phyloP scores from a whole-genome alignment of 768 basidiomycete species.

The Suillus ampliporus region DNA sequence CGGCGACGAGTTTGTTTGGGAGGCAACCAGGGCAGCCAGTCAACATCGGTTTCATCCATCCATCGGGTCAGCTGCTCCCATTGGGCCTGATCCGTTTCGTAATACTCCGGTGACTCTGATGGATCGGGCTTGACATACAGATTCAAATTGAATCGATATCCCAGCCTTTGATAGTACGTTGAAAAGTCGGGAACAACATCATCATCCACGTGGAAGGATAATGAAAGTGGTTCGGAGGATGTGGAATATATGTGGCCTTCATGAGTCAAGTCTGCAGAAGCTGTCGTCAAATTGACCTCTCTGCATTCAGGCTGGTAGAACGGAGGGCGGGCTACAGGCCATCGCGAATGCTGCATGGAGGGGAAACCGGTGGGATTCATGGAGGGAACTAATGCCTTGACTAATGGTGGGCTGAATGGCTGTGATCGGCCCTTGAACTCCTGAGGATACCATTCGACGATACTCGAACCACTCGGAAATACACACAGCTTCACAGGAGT shows the following conservation, averaged over 20 bases:
- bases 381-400: constrained; percentile 8
- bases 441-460: constrained; percentile 17
- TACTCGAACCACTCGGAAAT: not conserved
- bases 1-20: constrained; percentile 13
- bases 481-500: not conserved
- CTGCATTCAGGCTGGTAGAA: not conserved
- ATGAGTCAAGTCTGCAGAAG: not conserved
- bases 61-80: constrained; percentile 27
- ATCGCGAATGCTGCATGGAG: not conserved
- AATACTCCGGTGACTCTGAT: constrained; percentile 10
- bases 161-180: constrained; percentile 7
- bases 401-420: not conserved
- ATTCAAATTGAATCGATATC: not conserved
- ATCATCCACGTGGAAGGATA: not conserved
- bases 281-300: constrained; percentile 13
- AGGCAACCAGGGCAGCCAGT: constrained; percentile 2
- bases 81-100: constrained; percentile 8
- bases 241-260: not conserved
- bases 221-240: constrained; percentile 10
- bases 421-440: not conserved
- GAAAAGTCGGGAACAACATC: not conserved
- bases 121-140: not conserved
- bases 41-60: not conserved
- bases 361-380: too few relatives aligned
- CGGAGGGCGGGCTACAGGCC: too few relatives aligned